phyloP scores from a whole-genome alignment of 2,329 filamentous ascomycete genomes.

The Cercospora sp. region DNA sequence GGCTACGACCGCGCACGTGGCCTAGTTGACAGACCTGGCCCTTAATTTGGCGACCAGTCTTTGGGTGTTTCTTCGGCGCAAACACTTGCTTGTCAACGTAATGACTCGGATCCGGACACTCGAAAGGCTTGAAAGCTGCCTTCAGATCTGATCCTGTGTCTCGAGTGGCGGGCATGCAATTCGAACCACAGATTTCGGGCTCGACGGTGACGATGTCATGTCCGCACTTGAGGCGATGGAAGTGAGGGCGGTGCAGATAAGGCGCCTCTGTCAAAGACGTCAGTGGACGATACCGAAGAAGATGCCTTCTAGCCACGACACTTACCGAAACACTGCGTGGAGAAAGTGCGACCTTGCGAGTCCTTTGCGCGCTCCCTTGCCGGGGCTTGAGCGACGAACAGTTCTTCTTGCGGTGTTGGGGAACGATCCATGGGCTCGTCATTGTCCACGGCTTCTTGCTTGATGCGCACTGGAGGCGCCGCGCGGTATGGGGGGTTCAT shows the following conservation, averaged over 20 bases:
- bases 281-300: not conserved
- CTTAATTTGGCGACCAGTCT: not conserved
- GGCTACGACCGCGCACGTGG: conserved; percentile 15
- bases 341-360: conserved; percentile 8
- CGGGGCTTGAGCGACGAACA: not conserved
- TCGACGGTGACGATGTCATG: conserved; percentile 14
- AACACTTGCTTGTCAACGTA: not conserved
- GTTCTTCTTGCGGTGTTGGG: not conserved
- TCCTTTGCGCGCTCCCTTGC: conserved; percentile 7
- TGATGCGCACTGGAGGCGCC: conserved; percentile 2
- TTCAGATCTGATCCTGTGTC: conserved; percentile 4
- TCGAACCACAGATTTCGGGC: conserved; percentile 14
- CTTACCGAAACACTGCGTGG: conserved; percentile 12
- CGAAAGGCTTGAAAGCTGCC: conserved; percentile 5
- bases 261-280: not conserved
- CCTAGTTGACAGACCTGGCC: conserved; percentile 8
- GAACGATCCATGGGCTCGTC: not conserved
- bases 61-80: not conserved
- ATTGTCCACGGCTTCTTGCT: conserved; percentile 5
- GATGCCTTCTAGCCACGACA: not conserved
- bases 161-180: not conserved
- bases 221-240: conserved; percentile 14
- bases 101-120: conserved; percentile 12
- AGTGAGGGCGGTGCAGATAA: conserved; percentile 9
- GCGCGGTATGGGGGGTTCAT: not conserved